Evolutionary conservation across 768 basidiomycete genomes (phyloP), one percentile per base, ranked within the genome.

Genomic region (Infundibulicybe gibba): DNA sequence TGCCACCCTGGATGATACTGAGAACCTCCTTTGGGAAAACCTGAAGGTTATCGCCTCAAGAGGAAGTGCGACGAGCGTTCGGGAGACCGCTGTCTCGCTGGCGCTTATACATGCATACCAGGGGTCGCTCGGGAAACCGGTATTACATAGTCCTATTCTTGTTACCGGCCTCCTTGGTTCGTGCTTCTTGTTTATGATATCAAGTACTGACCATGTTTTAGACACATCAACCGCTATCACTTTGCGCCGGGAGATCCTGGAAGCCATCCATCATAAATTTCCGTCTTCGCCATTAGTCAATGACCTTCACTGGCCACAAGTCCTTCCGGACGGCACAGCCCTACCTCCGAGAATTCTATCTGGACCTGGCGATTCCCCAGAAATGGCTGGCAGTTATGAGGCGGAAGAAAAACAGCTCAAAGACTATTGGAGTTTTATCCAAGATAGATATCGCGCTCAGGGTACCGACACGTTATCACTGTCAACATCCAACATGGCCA

Each of bases 231-330:
- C 84, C 0, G 79, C 89, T 4, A 77, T 94, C 39, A 92, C 91
- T 0, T 72, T 97, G 1, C 81, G 84, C 8, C 78, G 91, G 14
- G 95, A 98, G 59, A 80, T 97, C 72, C 62, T 94, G 13, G 93
- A 95, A 52, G 80, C 80, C 13, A 85, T 94, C 41, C 74, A 79
- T 1, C 65, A 80, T 57, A 97, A 97, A 60, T 80, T 87, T 48
- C 68, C 72, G 2, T 59, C 69, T 11, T 32, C 58, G 1, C 59
- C 61, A 3, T 49, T 60, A 6, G 53, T 53, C 13, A 86, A 93
- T 52, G 92, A 95, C 57, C 61, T 88, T 19, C 71, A 74, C 45
- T 97, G 93, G 92, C 90, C 89, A 0, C 45, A 67, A 2, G 69
- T 85, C 35, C 63, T 67, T 1, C 51, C 66, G 6, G 70, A 74